These are phyloP conservation scores for Cymbomonas tetramitiformis DNA, from an alignment of 139 green algal genomes.

Conservation along the genomic window DNA sequence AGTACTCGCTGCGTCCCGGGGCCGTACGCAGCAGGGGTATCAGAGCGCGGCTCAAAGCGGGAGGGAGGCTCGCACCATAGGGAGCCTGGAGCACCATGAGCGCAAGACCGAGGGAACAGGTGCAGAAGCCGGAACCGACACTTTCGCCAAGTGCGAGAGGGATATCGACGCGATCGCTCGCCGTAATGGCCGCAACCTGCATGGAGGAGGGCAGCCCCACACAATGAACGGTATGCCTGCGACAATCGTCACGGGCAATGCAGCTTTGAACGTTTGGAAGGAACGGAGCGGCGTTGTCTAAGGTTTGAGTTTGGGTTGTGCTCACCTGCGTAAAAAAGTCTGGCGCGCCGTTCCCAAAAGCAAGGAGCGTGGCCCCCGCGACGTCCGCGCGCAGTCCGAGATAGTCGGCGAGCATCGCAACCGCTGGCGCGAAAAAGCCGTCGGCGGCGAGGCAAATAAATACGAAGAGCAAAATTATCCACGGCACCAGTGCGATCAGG, in stretches of 20 bases:
- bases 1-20: no score
- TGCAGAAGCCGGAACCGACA: neutral
- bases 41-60: no score
- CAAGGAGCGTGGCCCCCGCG: constrained; percentile 45
- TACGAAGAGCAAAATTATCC: neutral
- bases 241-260: no score
- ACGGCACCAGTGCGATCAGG: neutral
- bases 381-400: constrained; percentile 34
- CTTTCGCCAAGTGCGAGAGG: neutral
- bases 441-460: constrained; percentile 27
- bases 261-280: no score
- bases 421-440: constrained; percentile 40
- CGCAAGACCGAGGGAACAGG: neutral
- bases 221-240: no score
- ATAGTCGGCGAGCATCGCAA: constrained; percentile 41
- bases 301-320: no score
- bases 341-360: constrained; percentile 45
- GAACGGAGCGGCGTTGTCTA: no score
- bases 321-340: constrained; percentile 53
- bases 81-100: no score
- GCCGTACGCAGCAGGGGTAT: no score
- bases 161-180: neutral
- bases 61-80: no score
- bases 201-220: no score
- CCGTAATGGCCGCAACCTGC: neutral